phyloP scores from a whole-genome alignment of 2,329 filamentous ascomycete genomes.

The Nemania sp. region DNA sequence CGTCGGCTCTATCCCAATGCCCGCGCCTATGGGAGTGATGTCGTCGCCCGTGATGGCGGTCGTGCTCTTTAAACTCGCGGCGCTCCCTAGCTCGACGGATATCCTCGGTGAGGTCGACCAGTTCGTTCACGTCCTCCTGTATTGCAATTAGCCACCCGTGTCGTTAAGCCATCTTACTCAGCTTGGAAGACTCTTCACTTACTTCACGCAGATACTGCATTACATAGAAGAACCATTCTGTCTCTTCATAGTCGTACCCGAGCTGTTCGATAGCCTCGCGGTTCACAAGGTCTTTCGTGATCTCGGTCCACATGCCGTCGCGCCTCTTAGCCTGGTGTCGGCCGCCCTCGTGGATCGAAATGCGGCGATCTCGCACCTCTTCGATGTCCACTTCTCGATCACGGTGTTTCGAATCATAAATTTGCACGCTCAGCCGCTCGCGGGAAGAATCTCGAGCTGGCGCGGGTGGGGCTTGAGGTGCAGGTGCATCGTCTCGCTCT shows the following conservation, averaged over 20 bases:
- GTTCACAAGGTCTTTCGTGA: slow-evolving; percentile 88
- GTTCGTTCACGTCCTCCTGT: slow-evolving; percentile 82
- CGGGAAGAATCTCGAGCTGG: slow-evolving; percentile 30
- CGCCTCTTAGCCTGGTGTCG: slow-evolving; percentile 46
- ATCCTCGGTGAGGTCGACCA: slow-evolving; percentile 80
- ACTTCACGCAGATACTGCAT: slow-evolving; percentile 89
- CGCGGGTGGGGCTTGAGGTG: slow-evolving; percentile 37
- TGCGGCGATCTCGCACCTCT: slow-evolving; percentile 56
- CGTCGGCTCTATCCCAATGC: slow-evolving; percentile 52
- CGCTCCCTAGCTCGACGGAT: slow-evolving; percentile 68
- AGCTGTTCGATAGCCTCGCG: slow-evolving; percentile 83
- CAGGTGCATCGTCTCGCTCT: slow-evolving; percentile 57
- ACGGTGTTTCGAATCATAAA: slow-evolving; percentile 44
- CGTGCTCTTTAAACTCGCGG: slow-evolving; percentile 61
- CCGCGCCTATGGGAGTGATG: slow-evolving; percentile 42
- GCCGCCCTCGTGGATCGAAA: slow-evolving; percentile 44
- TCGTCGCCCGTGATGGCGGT: slow-evolving; percentile 54
- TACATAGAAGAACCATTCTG: slow-evolving; percentile 85
- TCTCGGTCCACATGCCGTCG: slow-evolving; percentile 89
- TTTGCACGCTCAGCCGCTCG: slow-evolving; percentile 50
- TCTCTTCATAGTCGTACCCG: slow-evolving; percentile 90
- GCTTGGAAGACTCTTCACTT: slow-evolving; percentile 47
- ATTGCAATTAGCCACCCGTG: slow-evolving; percentile 38
- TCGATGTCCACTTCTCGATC: slow-evolving; percentile 58
- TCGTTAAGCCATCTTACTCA: background rate